Evolutionary conservation across 345 rosid genomes (phyloP).

Genomic region (Eutrema yunnanense): DNA sequence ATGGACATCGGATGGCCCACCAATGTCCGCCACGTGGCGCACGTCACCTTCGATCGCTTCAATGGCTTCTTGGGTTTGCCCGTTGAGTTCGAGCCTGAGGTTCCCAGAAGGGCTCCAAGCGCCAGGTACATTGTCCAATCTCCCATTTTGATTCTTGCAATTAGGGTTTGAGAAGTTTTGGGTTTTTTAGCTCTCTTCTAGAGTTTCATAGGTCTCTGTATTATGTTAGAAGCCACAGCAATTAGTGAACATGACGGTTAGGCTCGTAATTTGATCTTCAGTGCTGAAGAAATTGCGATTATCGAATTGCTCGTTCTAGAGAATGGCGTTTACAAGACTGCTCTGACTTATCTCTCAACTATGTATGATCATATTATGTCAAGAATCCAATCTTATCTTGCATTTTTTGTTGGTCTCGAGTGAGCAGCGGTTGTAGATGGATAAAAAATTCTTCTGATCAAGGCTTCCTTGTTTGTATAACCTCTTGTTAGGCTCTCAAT

Average conservation of each 20-base stretch:
- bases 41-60: slow-evolving; percentile 92
- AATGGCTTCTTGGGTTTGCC: slow-evolving; percentile 92
- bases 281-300: not conserved
- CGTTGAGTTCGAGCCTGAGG: slow-evolving; percentile 86
- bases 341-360: not conserved
- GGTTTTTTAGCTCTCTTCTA: not conserved
- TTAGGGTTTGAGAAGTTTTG: not conserved
- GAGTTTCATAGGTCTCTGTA: not conserved
- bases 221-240: not conserved
- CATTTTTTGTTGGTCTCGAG: not conserved
- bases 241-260: not conserved
- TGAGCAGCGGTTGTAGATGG: not conserved
- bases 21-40: slow-evolving; percentile 78
- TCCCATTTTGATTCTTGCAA: not conserved
- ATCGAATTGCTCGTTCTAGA: not conserved
- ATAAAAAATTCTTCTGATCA: not conserved
- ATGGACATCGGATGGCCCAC: slow-evolving; percentile 92
- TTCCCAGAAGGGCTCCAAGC: slow-evolving; percentile 77
- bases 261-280: not conserved
- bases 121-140: slow-evolving; percentile 55
- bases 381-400: not conserved
- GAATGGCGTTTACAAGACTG: not conserved
- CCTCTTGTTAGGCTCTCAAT: no score
- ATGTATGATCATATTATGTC: not conserved
- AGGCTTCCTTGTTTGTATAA: no score